Evolutionary conservation across 1,139 yeast species (phyloP), one percentile per base, ranked within the genome.

Genomic region (Hanseniaspora uvarum): DNA sequence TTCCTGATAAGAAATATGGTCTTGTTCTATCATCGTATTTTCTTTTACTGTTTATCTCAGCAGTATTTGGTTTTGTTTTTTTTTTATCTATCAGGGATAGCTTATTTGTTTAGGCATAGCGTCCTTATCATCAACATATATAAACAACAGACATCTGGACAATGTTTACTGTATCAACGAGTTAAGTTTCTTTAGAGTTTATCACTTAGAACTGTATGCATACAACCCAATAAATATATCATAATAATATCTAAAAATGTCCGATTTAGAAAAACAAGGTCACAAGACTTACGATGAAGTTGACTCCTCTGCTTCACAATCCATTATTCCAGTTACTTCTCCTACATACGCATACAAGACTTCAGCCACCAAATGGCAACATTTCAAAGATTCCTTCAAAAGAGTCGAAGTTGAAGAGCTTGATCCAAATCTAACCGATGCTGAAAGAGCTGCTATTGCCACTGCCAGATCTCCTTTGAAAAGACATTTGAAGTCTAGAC

Each of bases 381-480:
- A 68, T 50, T 74, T 79, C 58, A 65, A 64, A 18, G 84, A 82
- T 62, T 74, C 81, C 8, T 82, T 82, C 70, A 79, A 72, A 64
- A 70, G 78, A 58, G 78, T 73, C 53, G 79, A 79, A 54, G 72
- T 70, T 48, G 70, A 68, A 33, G 86, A 81, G 16, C 59, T 82
- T 41, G 92, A 83, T 64, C 85, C 86, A 44, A 76, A 76, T 63
- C 68, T 84, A 61, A 68, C 82, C 2, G 86, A 79, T 49, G 78
- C 78, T 36, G 94, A 86, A 69, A 80, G 75, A 63, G 78, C 83
- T 48, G 85, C 86, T 54, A 68, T 79, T 33, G 70, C 76, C 59
- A 79, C 88, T 38, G 84, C 89, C 31, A 76, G 77, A 62, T 74
- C 92, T 28, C 94, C 94, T n/a, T 75, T 86, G 57, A 72, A 80